These are phyloP conservation scores for Clathrus columnatus DNA, from an alignment of 768 basidiomycete species.

Conservation along the genomic window DNA sequence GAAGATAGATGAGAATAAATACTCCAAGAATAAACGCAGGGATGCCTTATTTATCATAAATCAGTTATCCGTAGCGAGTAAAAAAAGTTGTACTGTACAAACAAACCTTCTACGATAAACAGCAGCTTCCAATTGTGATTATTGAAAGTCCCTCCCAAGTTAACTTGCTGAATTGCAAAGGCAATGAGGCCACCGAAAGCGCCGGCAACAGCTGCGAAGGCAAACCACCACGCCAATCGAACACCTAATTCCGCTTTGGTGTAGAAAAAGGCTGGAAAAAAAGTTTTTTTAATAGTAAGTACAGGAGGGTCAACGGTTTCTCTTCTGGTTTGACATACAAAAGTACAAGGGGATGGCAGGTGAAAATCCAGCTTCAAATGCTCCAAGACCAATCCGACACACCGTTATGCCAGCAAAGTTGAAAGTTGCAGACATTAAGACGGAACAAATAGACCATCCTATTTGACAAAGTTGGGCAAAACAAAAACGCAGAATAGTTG, in stretches of 20 bases:
- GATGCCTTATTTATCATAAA: constrained; percentile 39
- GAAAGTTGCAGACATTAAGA: constrained; percentile 60
- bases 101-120: constrained; percentile 60
- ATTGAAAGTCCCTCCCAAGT: constrained; percentile 22
- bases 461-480: neutral
- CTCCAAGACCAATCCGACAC: constrained; percentile 53
- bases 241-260: constrained; percentile 67
- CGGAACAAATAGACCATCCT: constrained; percentile 68
- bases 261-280: constrained; percentile 57
- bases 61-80: too few species aligned
- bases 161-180: constrained; percentile 62
- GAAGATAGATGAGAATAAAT: constrained; percentile 46
- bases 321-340: constrained; percentile 41
- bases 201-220: constrained; percentile 75
- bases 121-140: constrained; percentile 52
- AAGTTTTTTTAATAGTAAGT: neutral
- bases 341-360: constrained; percentile 74
- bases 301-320: neutral
- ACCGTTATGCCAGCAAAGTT: constrained; percentile 51
- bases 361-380: constrained; percentile 73
- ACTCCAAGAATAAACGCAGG: constrained; percentile 60
- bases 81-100: neutral
- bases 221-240: constrained; percentile 75
- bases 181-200: constrained; percentile 80
- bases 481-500: neutral